phyloP scores from a whole-genome alignment of 257 asterid species.

The Cynanchum wilfordii region DNA sequence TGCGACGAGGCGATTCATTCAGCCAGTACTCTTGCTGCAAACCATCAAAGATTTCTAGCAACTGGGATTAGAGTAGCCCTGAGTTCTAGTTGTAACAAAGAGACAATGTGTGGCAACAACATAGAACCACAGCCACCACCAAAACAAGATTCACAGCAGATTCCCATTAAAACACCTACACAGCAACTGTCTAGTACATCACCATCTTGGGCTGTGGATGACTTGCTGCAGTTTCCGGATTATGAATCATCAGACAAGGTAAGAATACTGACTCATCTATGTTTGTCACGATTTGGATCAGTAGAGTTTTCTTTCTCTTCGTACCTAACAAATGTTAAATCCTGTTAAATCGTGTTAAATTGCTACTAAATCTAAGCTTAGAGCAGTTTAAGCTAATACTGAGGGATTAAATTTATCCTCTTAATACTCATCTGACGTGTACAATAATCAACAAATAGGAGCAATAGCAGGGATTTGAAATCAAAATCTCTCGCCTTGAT shows the following conservation, averaged over 20 bases:
- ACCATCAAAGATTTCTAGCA: slow-evolving; percentile 86
- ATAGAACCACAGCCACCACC: slow-evolving; percentile 76
- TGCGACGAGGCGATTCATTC: slow-evolving; percentile 90
- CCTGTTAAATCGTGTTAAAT: no score
- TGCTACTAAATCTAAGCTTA: no score
- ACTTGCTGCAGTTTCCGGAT: slow-evolving; percentile 68
- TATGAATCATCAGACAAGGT: slow-evolving; percentile 67
- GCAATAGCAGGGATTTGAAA: no score
- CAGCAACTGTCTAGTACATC: slow-evolving; percentile 44
- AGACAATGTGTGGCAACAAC: slow-evolving; percentile 27
- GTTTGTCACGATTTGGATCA: background rate
- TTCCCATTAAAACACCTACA: slow-evolving; percentile 28
- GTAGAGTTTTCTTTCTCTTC: background rate
- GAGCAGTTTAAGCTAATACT: no score
- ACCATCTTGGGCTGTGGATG: slow-evolving; percentile 78
- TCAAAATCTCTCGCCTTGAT: no score
- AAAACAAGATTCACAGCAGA: slow-evolving; percentile 34
- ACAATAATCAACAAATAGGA: no score
- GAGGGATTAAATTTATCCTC: no score
- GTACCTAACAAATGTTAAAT: background rate
- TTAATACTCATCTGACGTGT: no score
- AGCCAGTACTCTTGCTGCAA: slow-evolving; percentile 66
- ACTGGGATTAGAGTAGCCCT: slow-evolving; percentile 93
- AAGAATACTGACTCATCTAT: slow-evolving; percentile 4
- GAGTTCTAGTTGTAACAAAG: slow-evolving; percentile 46